Conservation (phyloP, 1,284 basidiomycete genomes). For the Papiliotrema flavescens region DNA sequence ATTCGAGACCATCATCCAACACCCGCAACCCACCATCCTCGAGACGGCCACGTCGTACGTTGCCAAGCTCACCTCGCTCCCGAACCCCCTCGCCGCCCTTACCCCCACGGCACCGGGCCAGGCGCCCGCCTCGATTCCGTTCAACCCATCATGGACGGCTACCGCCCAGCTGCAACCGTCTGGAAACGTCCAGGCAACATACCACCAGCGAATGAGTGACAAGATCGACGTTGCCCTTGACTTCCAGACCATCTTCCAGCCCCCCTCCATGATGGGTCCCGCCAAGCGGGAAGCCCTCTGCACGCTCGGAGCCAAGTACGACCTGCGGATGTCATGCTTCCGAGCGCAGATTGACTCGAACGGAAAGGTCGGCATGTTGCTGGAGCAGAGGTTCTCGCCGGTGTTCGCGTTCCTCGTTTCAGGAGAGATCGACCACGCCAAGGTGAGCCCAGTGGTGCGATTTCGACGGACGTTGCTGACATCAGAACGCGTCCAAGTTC, state of each 20-base stretch:
- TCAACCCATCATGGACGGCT: conserved; percentile 75
- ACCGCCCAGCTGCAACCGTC: conserved; percentile 83
- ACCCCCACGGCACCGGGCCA: conserved; percentile 29
- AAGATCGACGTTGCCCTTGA: conserved; percentile 99
- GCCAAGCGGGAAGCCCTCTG: conserved; percentile 83
- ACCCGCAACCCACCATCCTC: conserved; percentile 64
- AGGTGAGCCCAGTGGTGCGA: conserved; percentile 56
- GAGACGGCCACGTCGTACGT: conserved; percentile 82
- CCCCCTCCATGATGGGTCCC: conserved; percentile 53
- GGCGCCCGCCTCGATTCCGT: conserved; percentile 26
- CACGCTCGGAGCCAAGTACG: conserved; percentile 93
- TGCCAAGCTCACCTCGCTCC: conserved; percentile 72
- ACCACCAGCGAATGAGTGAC: conserved; percentile 93
- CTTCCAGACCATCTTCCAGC: conserved; percentile 74
- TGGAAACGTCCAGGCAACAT: conserved; percentile 86
- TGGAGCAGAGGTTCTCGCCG: conserved; percentile 94
- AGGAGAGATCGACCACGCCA: conserved; percentile 98
- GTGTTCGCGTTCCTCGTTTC: conserved; percentile 91
- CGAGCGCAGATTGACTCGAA: conserved; percentile 86
- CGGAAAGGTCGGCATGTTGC: conserved; percentile 88
- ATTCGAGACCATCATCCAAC: conserved; percentile 82
- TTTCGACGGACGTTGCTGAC: neutral
- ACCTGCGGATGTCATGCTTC: conserved; percentile 89
- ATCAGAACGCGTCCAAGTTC: conserved; percentile 82
- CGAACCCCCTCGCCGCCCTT: conserved; percentile 48